Evolutionary conservation across 257 asterid genomes (phyloP), one percentile per base, ranked within the genome.

Genomic region (Gentiana straminea): DNA sequence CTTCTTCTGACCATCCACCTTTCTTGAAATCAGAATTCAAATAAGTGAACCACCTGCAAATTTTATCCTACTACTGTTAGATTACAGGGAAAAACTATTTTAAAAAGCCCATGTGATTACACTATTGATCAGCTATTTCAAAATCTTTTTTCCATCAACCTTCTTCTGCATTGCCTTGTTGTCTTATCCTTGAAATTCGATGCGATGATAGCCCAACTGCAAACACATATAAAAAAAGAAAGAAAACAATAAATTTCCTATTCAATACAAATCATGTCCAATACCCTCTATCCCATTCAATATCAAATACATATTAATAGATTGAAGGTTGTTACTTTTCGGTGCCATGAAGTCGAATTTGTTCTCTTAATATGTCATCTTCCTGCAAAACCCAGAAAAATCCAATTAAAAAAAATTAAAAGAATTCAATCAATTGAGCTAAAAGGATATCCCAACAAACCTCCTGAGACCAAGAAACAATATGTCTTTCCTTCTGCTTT

Each of bases 1-100:
- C 99, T 77, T 92, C 99, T 37, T 97, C 95, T 24, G 97, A 84
- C 99, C 99, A 92, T 63, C 97, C 99, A 44, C 99, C 99, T 79
- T 81, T 92, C 94, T 92, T 92, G 86, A 92, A 92, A 75, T 88
- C 99, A 54, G 99, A 89, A 74, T 89, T 92, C 83, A 92, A 80
- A 79, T 92, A 92, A 68, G 97, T 88, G 76, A 67, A 92, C 99
- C 99, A 92, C 79, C 99, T 92, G 79, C 51, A 63, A 68, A 54
- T 39, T 56, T 47, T 46, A 60, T 55, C 58, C 50, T 51, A 73
- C 59, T 53, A 13, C 54, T 60, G 52, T 50, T 43, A 69, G 62
- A 68, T 53, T 54, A 58, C 64, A 56, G 43, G 49, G 45, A 41
- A 38, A 57, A 56, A 24, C 24, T 58, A 54, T 37, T 61, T 24